Evolutionary conservation across 179 eudicot genomes (phyloP).

Genomic region (Beta macrorhiza): DNA sequence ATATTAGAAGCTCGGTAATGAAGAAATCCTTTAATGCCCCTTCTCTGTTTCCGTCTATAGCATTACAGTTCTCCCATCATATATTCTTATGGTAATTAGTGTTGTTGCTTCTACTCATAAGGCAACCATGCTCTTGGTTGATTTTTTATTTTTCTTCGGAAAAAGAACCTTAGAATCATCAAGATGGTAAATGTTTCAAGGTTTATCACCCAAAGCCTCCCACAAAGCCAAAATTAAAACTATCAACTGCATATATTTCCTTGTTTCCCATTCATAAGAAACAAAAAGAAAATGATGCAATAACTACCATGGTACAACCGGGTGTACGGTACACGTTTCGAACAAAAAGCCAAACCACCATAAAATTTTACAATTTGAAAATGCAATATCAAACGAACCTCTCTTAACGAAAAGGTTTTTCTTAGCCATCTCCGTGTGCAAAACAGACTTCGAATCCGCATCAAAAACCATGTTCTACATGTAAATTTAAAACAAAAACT

Average conservation of each 20-base stretch:
- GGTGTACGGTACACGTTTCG: too few relatives aligned
- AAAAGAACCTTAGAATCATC: too few relatives aligned
- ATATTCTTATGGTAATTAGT: too few relatives aligned
- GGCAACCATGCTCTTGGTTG: too few relatives aligned
- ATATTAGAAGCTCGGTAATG: background rate
- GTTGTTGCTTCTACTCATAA: background rate
- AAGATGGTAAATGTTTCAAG: too few relatives aligned
- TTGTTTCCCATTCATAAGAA: too few relatives aligned
- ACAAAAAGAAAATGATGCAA: too few relatives aligned
- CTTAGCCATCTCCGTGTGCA: conserved; percentile 99
- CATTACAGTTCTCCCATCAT: background rate
- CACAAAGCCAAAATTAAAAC: too few relatives aligned
- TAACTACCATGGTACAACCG: too few relatives aligned
- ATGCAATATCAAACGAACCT: conserved; percentile 44
- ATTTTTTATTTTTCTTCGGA: too few relatives aligned
- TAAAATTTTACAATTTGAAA: background rate
- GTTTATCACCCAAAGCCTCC: too few relatives aligned
- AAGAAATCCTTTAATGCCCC: background rate
- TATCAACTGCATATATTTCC: too few relatives aligned
- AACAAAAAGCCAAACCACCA: background rate
- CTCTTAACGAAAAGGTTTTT: conserved; percentile 89
- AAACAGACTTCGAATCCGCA: conserved; percentile 63
- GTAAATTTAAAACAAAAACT: background rate
- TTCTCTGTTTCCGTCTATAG: background rate
- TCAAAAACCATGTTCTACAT: conserved; percentile 81